Evolutionary conservation across 169 alveolate species (phyloP), one percentile per base, ranked within the genome.

Genomic region (Sarcocystis neurona): DNA sequence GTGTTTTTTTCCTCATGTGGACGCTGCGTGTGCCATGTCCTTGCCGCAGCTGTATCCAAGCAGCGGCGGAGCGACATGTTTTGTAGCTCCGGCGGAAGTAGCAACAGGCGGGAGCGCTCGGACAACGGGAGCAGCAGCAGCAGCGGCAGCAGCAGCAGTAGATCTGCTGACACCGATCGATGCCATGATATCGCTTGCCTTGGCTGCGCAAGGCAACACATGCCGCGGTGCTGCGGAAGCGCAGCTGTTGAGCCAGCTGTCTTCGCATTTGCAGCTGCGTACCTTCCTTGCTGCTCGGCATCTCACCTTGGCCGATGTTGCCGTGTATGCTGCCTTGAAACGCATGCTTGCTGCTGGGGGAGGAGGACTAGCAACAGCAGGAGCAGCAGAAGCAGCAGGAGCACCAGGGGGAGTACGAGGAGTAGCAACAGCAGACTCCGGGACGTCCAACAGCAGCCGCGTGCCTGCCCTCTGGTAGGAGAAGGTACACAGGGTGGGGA

Each of bases 261-360:
- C 39, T 27, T 60, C 75, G n/a, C 78, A 68, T 23, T 56, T 84
- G 75, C 66, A 72, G 18, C 53, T 84, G 44, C 46, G 84, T 0
- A 84, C 89, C 2, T 84, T 84, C 89, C 27, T 84, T 12, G 8
- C n/a, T 0, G 89, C 84, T 6, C 72, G 46, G 56, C 84, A 39
- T 37, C 74, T 84, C 53, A 6, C 89, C 23, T 84, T 84, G n/a
- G 89, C 78, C 39, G 89, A 84, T 53, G n/a, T 84, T 10, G 89
- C 82, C 8, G 75, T 47, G 50, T 84, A 82, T 63, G 44, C 50
- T 10, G 79, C 56, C n/a, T 60, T 82, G 30, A 72, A 37, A 39
- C 66, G 85, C 46, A 77, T 39, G 30, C 70, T 44, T 20, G n/a
- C 68, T 12, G 79, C 88, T 4, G 63, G 20, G 10, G 37, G 63